These are phyloP conservation scores for Botrytis hyacinthi DNA, from an alignment of 2,329 filamentous ascomycete species.

Conservation along the genomic window DNA sequence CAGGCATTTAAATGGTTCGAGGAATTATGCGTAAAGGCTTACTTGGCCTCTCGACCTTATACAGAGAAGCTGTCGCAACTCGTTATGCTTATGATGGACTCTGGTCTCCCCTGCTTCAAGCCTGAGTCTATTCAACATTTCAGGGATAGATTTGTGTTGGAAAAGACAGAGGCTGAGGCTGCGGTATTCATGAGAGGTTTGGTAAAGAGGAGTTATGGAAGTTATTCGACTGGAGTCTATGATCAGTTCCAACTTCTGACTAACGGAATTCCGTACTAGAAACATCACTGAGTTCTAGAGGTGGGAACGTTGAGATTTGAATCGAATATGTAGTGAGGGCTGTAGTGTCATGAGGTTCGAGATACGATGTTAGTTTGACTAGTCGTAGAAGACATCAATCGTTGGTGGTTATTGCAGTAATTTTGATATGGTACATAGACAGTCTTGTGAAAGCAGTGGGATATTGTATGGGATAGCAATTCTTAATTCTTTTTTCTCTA, in stretches of 20 bases:
- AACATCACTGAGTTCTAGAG: neutral
- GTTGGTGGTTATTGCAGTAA: neutral
- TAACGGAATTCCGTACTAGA: conserved; percentile 85
- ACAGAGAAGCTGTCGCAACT: conserved; percentile 87
- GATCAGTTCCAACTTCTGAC: conserved; percentile 97
- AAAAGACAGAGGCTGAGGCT: conserved; percentile 87
- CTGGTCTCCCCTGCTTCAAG: conserved; percentile 95
- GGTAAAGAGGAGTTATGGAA: conserved; percentile 85
- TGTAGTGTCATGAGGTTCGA: neutral
- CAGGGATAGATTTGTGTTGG: conserved; percentile 85
- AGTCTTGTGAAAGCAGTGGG: neutral
- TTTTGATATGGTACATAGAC: neutral
- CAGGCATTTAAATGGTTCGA: conserved; percentile 96
- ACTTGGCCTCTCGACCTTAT: conserved; percentile 82
- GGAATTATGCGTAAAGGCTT: conserved; percentile 92
- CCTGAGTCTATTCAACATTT: conserved; percentile 93
- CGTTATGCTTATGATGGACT: conserved; percentile 93
- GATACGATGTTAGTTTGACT: neutral
- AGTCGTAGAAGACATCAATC: neutral
- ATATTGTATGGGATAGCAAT: neutral
- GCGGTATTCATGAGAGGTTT: conserved; percentile 90
- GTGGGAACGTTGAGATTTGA: neutral
- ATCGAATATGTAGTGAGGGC: neutral
- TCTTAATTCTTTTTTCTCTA: neutral
- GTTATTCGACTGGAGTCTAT: conserved; percentile 90